Conservation (phyloP, 371 early-diverging fungal genomes). For the Actinomortierella ambigua region DNA sequence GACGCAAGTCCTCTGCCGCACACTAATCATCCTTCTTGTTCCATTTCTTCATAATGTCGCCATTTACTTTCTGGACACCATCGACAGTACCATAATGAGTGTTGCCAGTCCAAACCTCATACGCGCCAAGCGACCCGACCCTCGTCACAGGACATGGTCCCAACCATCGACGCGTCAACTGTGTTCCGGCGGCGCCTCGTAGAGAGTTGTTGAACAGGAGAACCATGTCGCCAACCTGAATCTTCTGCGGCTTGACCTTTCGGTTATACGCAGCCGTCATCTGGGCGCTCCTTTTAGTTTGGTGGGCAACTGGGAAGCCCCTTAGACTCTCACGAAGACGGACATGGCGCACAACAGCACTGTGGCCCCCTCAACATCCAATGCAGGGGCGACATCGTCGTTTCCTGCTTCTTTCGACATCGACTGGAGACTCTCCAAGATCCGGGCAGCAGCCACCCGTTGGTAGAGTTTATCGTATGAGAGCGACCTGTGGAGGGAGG, state of each 20-base stretch:
- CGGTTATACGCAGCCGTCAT: constrained; percentile 6
- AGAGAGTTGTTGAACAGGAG: constrained; percentile 4
- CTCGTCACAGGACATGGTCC: constrained; percentile 6
- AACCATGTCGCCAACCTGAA: background rate
- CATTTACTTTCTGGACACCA: constrained; percentile 6
- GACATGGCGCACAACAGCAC: too few species aligned
- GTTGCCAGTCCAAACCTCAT: background rate
- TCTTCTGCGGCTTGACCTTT: background rate
- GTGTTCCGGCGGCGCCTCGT: background rate
- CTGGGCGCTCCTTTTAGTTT: constrained; percentile 4
- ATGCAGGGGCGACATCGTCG: background rate
- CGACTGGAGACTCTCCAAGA: too few species aligned
- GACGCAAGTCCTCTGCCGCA: too few species aligned
- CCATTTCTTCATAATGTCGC: constrained; percentile 12
- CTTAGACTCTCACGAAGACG: constrained; percentile 3
- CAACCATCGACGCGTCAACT: constrained; percentile 7
- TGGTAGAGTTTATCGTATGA: background rate
- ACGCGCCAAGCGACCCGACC: constrained; percentile 3
- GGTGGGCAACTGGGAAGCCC: constrained; percentile 2
- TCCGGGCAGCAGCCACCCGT: too few species aligned
- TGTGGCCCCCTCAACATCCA: background rate
- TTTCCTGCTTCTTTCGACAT: background rate
- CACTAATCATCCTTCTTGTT: too few species aligned
- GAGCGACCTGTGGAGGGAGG: background rate
- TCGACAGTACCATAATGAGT: constrained; percentile 8